These are phyloP conservation scores for Larix sibirica DNA, from an alignment of 83 land plant genomes.

Conservation along the genomic window DNA sequence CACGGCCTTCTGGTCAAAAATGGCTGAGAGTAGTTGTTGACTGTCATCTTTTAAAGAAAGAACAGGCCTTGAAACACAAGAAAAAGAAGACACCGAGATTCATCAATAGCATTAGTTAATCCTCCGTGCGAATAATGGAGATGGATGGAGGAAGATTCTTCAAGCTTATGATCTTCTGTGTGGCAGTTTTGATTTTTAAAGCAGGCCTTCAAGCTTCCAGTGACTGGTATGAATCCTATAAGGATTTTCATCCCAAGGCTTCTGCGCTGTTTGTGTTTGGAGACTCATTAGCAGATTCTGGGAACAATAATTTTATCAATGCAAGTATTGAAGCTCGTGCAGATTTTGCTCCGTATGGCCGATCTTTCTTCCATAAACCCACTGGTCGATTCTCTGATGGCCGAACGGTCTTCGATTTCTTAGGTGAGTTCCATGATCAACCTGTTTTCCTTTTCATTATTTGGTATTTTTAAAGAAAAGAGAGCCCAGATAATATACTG, in stretches of 20 bases:
- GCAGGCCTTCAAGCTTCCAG: neutral
- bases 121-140: neutral
- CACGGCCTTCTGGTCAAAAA: neutral
- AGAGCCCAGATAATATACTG: no score
- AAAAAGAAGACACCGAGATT: no score
- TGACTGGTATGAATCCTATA: neutral
- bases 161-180: conserved; percentile 9
- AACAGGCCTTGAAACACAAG: neutral
- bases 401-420: conserved; percentile 8
- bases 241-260: neutral
- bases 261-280: conserved; percentile 16
- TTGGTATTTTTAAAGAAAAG: no score
- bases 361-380: neutral
- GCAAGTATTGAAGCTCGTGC: conserved; percentile 5
- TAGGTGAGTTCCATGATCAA: neutral
- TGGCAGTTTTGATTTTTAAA: neutral
- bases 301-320: conserved; percentile 16
- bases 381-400: conserved; percentile 21
- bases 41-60: neutral
- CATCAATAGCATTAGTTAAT: no score
- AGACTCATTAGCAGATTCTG: conserved; percentile 13
- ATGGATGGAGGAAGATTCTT: neutral
- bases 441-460: no score
- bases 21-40: neutral
- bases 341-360: conserved; percentile 12